Percentiles rank a stretch among this genome's conserved stretches.
These are phyloP conservation scores for Naganishia sp. DNA, from an alignment of 1,284 basidiomycete genomes.

Conservation along the genomic window DNA sequence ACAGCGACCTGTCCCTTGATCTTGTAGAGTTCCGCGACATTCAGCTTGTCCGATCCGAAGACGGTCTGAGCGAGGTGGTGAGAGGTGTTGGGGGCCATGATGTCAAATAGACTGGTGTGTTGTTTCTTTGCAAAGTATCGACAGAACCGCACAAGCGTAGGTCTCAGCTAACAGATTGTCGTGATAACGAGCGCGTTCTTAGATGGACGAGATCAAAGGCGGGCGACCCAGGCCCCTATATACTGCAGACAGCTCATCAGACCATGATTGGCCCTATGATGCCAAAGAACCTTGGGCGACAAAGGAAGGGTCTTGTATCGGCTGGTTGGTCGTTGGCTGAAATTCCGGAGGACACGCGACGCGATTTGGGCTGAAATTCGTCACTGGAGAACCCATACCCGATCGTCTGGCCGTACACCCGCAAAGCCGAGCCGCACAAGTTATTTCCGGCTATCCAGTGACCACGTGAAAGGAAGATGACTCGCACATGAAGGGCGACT, in stretches of 20 bases:
- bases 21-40: slow-evolving; percentile 44
- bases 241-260: too few relatives aligned
- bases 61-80: slow-evolving; percentile 21
- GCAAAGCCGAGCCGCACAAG: background rate
- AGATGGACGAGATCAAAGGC: too few relatives aligned
- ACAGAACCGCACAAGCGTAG: too few relatives aligned
- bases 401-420: background rate
- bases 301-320: background rate
- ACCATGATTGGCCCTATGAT: background rate
- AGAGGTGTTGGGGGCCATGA: slow-evolving; percentile 20
- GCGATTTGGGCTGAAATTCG: background rate
- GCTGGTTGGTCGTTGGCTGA: too few relatives aligned
- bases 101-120: background rate
- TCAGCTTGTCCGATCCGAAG: slow-evolving; percentile 38
- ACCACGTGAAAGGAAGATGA: too few relatives aligned
- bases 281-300: background rate
- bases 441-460: too few relatives aligned
- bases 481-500: background rate
- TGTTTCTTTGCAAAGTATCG: background rate
- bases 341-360: background rate
- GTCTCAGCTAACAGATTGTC: too few relatives aligned
- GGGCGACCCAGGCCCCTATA: too few relatives aligned
- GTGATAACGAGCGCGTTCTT: too few relatives aligned
- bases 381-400: background rate
- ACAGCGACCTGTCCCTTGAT: slow-evolving; percentile 48